A percentile compares a stretch with the other conserved stretches of the same genome.
Evolutionary conservation across 768 basidiomycete genomes (phyloP).

Genomic region (Kwoniella bestiolae): DNA sequence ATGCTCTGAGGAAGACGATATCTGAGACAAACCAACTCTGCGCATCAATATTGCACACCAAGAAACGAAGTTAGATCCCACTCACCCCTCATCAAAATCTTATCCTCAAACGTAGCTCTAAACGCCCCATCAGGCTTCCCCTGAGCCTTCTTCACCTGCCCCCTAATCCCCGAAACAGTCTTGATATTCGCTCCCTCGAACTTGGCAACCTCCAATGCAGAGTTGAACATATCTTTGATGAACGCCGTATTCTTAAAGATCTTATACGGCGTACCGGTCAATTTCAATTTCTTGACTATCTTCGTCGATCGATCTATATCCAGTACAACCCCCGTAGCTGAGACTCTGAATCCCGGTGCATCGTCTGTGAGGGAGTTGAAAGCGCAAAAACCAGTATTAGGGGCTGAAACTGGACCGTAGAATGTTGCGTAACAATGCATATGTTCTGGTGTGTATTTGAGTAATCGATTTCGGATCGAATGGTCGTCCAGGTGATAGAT

Average conservation of each 20-base stretch:
- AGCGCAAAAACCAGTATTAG: conserved; percentile 96
- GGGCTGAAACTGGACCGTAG: conserved; percentile 87
- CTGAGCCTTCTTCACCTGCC: conserved; percentile 94
- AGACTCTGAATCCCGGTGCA: conserved; percentile 77
- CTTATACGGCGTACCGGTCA: conserved; percentile 93
- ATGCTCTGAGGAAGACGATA: conserved; percentile 91
- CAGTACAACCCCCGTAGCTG: conserved; percentile 91
- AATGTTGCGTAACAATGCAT: conserved; percentile 99
- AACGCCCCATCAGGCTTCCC: conserved; percentile 94
- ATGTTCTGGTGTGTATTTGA: conserved; percentile 99
- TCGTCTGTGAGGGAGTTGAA: conserved; percentile 82
- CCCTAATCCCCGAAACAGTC: conserved; percentile 93
- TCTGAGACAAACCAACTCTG: conserved; percentile 61
- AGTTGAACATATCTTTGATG: conserved; percentile 94
- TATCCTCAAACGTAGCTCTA: conserved; percentile 97
- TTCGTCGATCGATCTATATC: conserved; percentile 89
- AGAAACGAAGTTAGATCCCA: no score
- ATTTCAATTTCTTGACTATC: conserved; percentile 98
- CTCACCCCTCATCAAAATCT: conserved; percentile 91
- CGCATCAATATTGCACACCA: background rate
- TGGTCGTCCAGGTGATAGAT: conserved; percentile 98
- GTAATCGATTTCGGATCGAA: conserved; percentile 96
- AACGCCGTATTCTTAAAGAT: conserved; percentile 99
- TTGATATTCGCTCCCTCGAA: conserved; percentile 97
- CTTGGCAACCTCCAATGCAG: conserved; percentile 92